Evolutionary conservation across 2,329 filamentous ascomycete genomes (phyloP).

Genomic region (Plectosphaerella sp.): DNA sequence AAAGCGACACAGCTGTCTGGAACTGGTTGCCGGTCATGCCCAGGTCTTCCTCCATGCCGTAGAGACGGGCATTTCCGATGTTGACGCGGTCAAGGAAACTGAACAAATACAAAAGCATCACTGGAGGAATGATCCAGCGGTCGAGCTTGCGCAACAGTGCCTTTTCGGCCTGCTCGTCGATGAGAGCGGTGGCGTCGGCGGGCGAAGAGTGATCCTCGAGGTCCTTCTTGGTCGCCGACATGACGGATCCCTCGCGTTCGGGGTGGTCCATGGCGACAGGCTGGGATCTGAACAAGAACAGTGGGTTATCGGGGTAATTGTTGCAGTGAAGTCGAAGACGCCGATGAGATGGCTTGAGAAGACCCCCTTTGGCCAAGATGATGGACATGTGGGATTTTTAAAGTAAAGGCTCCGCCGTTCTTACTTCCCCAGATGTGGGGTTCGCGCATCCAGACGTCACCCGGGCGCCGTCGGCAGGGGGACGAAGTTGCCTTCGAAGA

Average conservation of each 20-base stretch:
- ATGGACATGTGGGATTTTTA: too few species aligned
- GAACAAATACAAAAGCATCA: conserved; percentile 50
- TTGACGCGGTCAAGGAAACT: conserved; percentile 21
- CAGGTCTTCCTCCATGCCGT: conserved; percentile 16
- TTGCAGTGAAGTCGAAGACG: too few species aligned
- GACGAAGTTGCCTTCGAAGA: too few species aligned
- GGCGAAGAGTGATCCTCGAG: neutral
- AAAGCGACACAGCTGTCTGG: conserved; percentile 33
- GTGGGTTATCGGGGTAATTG: too few species aligned
- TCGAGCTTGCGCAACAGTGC: conserved; percentile 63
- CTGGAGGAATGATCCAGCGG: conserved; percentile 56
- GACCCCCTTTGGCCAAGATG: too few species aligned
- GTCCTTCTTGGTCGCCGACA: neutral
- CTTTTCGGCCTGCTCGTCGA: conserved; percentile 30
- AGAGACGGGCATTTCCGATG: conserved; percentile 18
- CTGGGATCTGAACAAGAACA: too few species aligned
- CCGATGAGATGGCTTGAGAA: too few species aligned
- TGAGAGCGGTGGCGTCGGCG: neutral
- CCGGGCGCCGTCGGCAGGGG: too few species aligned
- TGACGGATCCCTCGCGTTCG: neutral
- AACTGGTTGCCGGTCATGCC: conserved; percentile 43
- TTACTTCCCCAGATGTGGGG: too few species aligned
- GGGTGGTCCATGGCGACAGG: neutral
- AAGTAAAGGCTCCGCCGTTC: too few species aligned
- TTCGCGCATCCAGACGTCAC: too few species aligned